Evolutionary conservation across 177 flowering plant genomes (phyloP).

Genomic region (Vitis hybrid): DNA sequence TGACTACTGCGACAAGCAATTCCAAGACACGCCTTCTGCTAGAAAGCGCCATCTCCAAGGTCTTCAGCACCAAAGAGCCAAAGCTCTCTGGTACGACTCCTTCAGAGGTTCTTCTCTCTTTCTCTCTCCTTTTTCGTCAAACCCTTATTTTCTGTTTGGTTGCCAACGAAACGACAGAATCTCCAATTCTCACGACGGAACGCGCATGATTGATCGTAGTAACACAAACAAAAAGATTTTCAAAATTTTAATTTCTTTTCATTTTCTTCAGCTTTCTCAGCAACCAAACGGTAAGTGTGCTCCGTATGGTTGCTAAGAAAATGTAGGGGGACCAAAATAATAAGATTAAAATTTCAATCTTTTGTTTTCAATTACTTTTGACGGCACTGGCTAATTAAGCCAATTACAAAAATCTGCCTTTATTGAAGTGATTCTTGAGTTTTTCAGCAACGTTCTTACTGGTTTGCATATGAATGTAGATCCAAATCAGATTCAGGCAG

Average conservation of each 20-base stretch:
- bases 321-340: too few relatives aligned
- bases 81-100: slow-evolving; percentile 76
- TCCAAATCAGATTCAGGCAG: slow-evolving; percentile 23
- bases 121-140: background rate
- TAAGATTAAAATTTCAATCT: too few relatives aligned
- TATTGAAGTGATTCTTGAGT: background rate
- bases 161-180: too few relatives aligned
- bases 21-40: slow-evolving; percentile 74
- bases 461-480: slow-evolving; percentile 17
- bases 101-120: slow-evolving; percentile 31
- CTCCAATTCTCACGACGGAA: too few relatives aligned
- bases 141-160: background rate
- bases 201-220: too few relatives aligned
- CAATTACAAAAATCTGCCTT: background rate
- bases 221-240: background rate
- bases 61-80: slow-evolving; percentile 69
- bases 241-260: background rate
- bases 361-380: too few relatives aligned
- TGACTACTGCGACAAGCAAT: slow-evolving; percentile 94
- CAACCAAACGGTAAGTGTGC: background rate
- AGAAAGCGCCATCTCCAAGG: slow-evolving; percentile 87
- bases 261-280: background rate
- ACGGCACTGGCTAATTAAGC: too few relatives aligned
- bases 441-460: too few relatives aligned
- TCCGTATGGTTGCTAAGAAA: too few relatives aligned